These are phyloP conservation scores for Penicillium bovifimosum DNA, from an alignment of 495 filamentous ascomycete genomes.

Conservation along the genomic window DNA sequence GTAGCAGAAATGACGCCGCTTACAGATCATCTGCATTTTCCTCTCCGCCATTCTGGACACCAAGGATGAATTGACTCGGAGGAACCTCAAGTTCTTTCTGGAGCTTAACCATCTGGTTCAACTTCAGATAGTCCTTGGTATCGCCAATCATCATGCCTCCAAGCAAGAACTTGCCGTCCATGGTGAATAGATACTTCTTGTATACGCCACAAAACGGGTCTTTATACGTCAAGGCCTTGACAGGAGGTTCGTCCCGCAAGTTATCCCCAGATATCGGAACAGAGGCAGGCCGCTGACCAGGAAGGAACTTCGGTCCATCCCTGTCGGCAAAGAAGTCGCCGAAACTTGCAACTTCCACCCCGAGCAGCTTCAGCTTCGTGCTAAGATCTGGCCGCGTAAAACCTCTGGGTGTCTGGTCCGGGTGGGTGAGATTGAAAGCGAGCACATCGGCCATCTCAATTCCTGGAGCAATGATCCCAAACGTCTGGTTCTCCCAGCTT, in stretches of 20 bases:
- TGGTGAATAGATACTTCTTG: slow-evolving; percentile 92
- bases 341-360: slow-evolving; percentile 92
- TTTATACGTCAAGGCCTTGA: slow-evolving; percentile 87
- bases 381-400: slow-evolving; percentile 88
- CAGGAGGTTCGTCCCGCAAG: slow-evolving; percentile 43
- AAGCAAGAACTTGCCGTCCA: slow-evolving; percentile 87
- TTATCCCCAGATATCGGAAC: slow-evolving; percentile 19
- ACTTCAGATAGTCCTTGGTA: slow-evolving; percentile 87
- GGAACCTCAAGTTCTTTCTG: slow-evolving; percentile 79
- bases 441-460: slow-evolving; percentile 96
- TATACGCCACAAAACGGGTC: slow-evolving; percentile 93
- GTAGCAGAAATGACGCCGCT: slow-evolving; percentile 16
- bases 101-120: slow-evolving; percentile 89
- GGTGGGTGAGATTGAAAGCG: slow-evolving; percentile 89
- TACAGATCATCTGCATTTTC: slow-evolving; percentile 67
- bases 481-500: slow-evolving; percentile 89
- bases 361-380: slow-evolving; percentile 89
- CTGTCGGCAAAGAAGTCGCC: slow-evolving; percentile 95
- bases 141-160: slow-evolving; percentile 99
- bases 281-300: slow-evolving; percentile 42
- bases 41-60: slow-evolving; percentile 65
- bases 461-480: slow-evolving; percentile 88
- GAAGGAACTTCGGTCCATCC: slow-evolving; percentile 73
- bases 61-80: slow-evolving; percentile 85
- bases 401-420: slow-evolving; percentile 60